Evolutionary conservation across 306 rosid genomes (phyloP).

Genomic region (Castanopsis chinensis): DNA sequence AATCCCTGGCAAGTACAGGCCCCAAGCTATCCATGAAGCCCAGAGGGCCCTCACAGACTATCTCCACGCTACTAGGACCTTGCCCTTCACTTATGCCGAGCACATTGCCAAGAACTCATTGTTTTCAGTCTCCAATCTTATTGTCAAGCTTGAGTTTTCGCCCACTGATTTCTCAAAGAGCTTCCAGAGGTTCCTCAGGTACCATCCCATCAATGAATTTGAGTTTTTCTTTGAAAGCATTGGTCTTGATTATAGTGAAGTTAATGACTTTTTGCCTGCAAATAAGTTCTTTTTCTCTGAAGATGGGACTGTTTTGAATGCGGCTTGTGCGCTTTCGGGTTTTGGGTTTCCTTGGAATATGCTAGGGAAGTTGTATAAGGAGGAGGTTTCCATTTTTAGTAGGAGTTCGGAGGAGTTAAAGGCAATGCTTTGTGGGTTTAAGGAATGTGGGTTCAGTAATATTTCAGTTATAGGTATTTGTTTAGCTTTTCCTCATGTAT

Average conservation of each 20-base stretch:
- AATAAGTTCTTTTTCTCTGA: constrained; percentile 70
- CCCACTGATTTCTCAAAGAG: constrained; percentile 29
- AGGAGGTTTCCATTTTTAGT: constrained; percentile 43
- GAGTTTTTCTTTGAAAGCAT: constrained; percentile 88
- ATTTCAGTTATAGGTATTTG: constrained; percentile 58
- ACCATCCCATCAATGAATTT: constrained; percentile 80
- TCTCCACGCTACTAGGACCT: constrained; percentile 59
- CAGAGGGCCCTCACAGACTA: constrained; percentile 59
- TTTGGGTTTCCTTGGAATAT: constrained; percentile 85
- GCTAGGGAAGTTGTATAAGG: constrained; percentile 57
- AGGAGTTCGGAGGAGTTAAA: constrained; percentile 34
- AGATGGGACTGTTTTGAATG: constrained; percentile 47
- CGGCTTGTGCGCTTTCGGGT: constrained; percentile 54
- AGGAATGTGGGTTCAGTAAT: constrained; percentile 49
- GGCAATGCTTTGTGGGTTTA: constrained; percentile 40
- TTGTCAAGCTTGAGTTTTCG: constrained; percentile 41
- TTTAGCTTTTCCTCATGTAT: constrained; percentile 64
- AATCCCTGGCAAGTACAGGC: constrained; percentile 44
- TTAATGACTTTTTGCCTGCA: constrained; percentile 39
- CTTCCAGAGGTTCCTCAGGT: constrained; percentile 58
- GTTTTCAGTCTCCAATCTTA: constrained; percentile 46
- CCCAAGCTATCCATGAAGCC: constrained; percentile 42
- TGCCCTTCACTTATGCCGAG: constrained; percentile 67
- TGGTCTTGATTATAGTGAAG: constrained; percentile 43
- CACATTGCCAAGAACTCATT: constrained; percentile 53